A percentile compares a stretch with the other conserved stretches of the same genome.
These are phyloP conservation scores for Trichocomaceae sp. DNA, from an alignment of 2,329 filamentous ascomycete genomes.

Conservation along the genomic window DNA sequence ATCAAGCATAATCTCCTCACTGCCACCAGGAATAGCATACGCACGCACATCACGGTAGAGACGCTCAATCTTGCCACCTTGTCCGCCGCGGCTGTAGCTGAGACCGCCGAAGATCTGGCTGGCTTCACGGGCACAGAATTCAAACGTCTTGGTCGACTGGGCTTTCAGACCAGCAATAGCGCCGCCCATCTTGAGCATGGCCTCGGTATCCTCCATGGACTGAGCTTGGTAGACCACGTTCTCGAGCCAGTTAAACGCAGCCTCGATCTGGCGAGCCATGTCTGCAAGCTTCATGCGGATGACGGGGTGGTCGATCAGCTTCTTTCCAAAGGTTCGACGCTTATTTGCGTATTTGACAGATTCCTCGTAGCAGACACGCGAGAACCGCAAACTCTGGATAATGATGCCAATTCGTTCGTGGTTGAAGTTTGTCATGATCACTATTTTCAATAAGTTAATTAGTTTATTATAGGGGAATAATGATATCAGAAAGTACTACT, in stretches of 20 bases:
- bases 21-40: constrained; percentile 92
- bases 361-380: constrained; percentile 94
- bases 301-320: constrained; percentile 91
- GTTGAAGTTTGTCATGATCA: constrained; percentile 99
- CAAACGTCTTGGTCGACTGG: constrained; percentile 87
- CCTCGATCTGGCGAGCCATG: constrained; percentile 97
- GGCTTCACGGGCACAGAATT: constrained; percentile 95
- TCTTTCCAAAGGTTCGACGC: constrained; percentile 92
- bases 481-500: not conserved
- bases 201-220: constrained; percentile 88
- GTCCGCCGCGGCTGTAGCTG: constrained; percentile 84
- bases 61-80: constrained; percentile 91
- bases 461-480: not conserved
- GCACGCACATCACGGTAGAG: constrained; percentile 92
- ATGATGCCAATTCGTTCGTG: constrained; percentile 98
- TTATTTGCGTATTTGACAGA: constrained; percentile 96
- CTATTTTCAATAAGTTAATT: constrained; percentile 36
- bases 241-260: constrained; percentile 95
- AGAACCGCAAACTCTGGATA: constrained; percentile 93
- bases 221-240: constrained; percentile 89
- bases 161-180: constrained; percentile 92
- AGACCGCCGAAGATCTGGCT: constrained; percentile 96
- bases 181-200: constrained; percentile 90
- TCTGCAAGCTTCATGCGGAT: constrained; percentile 96
- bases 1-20: constrained; percentile 98